A percentile compares a stretch with the other conserved stretches of the same genome.
Conservation (phyloP, 352 stramenopile genomes). For the Globisporangium emineosum region DNA sequence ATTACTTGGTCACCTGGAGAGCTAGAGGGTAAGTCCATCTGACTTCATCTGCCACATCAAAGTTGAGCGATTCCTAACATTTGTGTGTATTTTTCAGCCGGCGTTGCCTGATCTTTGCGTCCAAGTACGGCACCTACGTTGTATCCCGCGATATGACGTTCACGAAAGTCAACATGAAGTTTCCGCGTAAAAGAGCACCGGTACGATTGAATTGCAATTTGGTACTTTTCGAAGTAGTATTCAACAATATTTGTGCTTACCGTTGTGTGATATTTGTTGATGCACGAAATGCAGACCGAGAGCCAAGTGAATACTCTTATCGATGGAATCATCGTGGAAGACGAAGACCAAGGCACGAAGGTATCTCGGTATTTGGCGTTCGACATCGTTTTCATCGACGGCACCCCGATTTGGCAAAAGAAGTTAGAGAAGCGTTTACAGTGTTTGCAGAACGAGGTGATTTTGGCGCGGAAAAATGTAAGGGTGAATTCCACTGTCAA, state of each 20-base stretch:
- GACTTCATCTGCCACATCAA: not conserved
- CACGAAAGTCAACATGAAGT: slow-evolving; percentile 88
- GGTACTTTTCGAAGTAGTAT: no score
- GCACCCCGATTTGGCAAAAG: slow-evolving; percentile 78
- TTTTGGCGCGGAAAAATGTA: slow-evolving; percentile 83
- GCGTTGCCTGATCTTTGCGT: slow-evolving; percentile 75
- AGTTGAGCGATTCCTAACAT: not conserved
- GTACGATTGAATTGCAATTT: slow-evolving; percentile 25
- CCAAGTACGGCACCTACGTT: slow-evolving; percentile 66
- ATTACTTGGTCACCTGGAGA: slow-evolving; percentile 84
- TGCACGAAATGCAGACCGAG: slow-evolving; percentile 39
- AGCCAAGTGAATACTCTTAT: slow-evolving; percentile 78
- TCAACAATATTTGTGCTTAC: slow-evolving; percentile 4
- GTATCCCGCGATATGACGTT: slow-evolving; percentile 83
- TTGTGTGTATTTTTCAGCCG: slow-evolving; percentile 32
- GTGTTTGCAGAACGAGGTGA: slow-evolving; percentile 88
- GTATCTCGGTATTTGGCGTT: slow-evolving; percentile 78
- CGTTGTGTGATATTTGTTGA: not conserved
- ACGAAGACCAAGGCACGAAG: slow-evolving; percentile 75
- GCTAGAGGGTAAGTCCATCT: slow-evolving; percentile 57
- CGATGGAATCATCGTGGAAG: slow-evolving; percentile 84
- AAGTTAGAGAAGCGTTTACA: slow-evolving; percentile 87
- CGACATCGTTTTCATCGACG: slow-evolving; percentile 81
- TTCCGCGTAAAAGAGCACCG: slow-evolving; percentile 66
- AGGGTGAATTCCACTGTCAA: slow-evolving; percentile 8